Conservation (phyloP, 139 green algal species). For the Coccomyxa sp. region DNA sequence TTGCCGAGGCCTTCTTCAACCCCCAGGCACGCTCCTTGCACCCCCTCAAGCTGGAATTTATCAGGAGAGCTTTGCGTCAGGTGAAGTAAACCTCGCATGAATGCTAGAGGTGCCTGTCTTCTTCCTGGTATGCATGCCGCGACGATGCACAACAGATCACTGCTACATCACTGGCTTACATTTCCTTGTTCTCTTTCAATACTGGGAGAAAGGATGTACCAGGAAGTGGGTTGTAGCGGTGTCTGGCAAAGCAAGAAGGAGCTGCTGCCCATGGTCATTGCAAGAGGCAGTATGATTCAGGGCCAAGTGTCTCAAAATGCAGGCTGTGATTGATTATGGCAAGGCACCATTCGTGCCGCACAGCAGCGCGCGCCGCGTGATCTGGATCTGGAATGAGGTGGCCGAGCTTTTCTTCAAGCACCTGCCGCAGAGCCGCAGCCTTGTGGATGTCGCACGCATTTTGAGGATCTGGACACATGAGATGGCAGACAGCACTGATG, state of each 20-base stretch:
- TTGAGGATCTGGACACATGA: not conserved
- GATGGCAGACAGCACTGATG: slow-evolving; percentile 8
- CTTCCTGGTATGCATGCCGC: no score
- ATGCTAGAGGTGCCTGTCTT: no score
- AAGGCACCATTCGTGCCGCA: slow-evolving; percentile 4
- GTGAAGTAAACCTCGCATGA: no score
- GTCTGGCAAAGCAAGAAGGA: no score
- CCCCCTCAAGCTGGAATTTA: not conserved
- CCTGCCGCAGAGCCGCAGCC: not conserved
- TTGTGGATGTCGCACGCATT: not conserved
- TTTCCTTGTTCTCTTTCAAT: no score
- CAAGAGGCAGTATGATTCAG: no score
- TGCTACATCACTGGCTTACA: no score
- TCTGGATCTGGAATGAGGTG: slow-evolving; percentile 30
- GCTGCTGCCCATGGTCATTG: no score
- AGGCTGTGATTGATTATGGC: slow-evolving; percentile 1
- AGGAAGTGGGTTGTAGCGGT: no score
- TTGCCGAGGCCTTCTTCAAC: slow-evolving; percentile 9
- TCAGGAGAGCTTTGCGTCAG: no score
- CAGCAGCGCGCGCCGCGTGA: not conserved
- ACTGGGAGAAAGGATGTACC: no score
- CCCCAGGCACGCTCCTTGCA: not conserved
- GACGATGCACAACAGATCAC: no score
- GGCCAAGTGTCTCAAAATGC: not conserved
- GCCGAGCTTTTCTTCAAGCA: not conserved